These are phyloP conservation scores for Trichophyton verrucosum DNA, from an alignment of 2,329 filamentous ascomycete species.

Conservation along the genomic window DNA sequence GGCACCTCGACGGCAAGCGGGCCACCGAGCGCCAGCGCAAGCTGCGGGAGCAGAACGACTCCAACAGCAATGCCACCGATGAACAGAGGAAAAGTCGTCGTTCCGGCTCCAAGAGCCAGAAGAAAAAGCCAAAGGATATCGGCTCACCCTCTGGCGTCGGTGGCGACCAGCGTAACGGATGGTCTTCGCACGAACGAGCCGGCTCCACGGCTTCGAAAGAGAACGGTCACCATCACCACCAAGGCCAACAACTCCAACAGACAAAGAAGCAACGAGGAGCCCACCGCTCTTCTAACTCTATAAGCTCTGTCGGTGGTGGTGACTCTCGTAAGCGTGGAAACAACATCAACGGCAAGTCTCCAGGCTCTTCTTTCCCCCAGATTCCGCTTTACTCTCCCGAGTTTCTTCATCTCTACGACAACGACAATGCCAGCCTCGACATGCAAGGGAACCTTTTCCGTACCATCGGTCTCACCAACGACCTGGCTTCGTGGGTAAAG, in stretches of 20 bases:
- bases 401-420: constrained; percentile 63
- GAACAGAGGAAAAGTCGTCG: constrained; percentile 63
- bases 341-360: constrained; percentile 58
- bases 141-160: constrained; percentile 24
- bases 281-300: constrained; percentile 66
- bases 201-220: constrained; percentile 44
- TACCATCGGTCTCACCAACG: constrained; percentile 60
- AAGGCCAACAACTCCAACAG: constrained; percentile 39
- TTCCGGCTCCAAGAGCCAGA: constrained; percentile 65
- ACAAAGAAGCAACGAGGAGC: constrained; percentile 65
- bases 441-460: constrained; percentile 65
- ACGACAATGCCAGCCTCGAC: constrained; percentile 44
- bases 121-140: constrained; percentile 61
- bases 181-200: constrained; percentile 42
- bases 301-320: constrained; percentile 52
- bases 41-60: constrained; percentile 47
- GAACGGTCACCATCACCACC: constrained; percentile 27
- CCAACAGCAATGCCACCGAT: constrained; percentile 20
- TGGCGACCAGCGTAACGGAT: constrained; percentile 52
- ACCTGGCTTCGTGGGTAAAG: constrained; percentile 65
- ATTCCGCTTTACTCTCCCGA: constrained; percentile 60
- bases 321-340: constrained; percentile 48
- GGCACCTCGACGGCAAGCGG: constrained; percentile 57
- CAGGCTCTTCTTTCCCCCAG: constrained; percentile 40
- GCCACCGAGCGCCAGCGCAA: constrained; percentile 60